Conservation (phyloP, 2,329 filamentous ascomycete species). For the Coniochaeta pulveracea region DNA sequence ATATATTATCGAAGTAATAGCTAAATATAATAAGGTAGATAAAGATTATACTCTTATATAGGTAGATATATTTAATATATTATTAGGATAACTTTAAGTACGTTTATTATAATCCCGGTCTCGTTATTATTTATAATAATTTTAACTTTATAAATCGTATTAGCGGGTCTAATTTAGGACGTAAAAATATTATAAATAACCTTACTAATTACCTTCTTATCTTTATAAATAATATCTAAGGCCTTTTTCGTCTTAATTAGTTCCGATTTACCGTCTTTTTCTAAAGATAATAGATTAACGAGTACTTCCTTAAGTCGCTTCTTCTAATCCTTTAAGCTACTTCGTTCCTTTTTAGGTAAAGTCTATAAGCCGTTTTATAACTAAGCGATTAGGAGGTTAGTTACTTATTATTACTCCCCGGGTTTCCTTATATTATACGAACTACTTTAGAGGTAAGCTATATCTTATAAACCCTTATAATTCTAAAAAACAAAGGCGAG, state of each 20-base stretch:
- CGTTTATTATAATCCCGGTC: not conserved
- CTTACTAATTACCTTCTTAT: not conserved
- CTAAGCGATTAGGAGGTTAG: not conserved
- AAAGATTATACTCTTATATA: no score
- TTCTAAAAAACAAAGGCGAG: not conserved
- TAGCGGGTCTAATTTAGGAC: not conserved
- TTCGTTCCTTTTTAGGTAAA: not conserved
- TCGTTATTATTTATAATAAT: not conserved
- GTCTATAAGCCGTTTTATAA: not conserved
- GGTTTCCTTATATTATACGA: not conserved
- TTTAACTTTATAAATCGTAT: conserved; percentile 1
- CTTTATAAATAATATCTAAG: not conserved
- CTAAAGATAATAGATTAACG: no score
- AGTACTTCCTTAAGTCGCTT: not conserved
- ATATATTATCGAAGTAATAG: no score
- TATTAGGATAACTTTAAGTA: not conserved
- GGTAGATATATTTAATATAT: not conserved
- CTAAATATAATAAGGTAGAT: no score
- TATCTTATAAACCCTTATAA: not conserved
- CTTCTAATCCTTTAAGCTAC: no score
- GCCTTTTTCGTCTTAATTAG: not conserved
- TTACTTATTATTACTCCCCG: not conserved
- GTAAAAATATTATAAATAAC: not conserved
- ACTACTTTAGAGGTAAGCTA: no score
- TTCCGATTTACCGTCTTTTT: no score